Evolutionary conservation across 805 yeast species (phyloP).

Genomic region (Nakazawaea anatomiae): DNA sequence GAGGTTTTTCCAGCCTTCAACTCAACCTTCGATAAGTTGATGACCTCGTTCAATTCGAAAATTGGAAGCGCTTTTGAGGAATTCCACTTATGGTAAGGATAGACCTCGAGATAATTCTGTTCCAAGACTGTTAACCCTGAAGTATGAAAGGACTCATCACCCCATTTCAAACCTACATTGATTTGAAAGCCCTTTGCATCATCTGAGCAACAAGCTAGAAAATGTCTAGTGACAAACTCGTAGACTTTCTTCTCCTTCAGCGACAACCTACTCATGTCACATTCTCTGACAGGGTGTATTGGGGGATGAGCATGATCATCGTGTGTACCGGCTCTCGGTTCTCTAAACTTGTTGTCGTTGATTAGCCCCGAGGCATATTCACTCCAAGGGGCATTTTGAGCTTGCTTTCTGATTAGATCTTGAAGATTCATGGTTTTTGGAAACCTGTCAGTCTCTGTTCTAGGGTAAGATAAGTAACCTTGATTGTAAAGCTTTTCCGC

Average conservation of each 20-base stretch:
- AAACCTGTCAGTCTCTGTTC: slow-evolving; percentile 93
- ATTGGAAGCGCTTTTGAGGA: slow-evolving; percentile 58
- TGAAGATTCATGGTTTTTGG: slow-evolving; percentile 72
- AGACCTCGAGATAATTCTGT: slow-evolving; percentile 75
- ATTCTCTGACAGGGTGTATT: slow-evolving; percentile 75
- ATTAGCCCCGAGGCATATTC: slow-evolving; percentile 47
- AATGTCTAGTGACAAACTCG: slow-evolving; percentile 80
- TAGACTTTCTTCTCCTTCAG: slow-evolving; percentile 65
- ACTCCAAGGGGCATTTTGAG: slow-evolving; percentile 60
- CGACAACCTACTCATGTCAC: slow-evolving; percentile 22
- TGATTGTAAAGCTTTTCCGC: slow-evolving; percentile 85
- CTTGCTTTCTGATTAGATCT: slow-evolving; percentile 56
- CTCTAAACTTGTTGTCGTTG: slow-evolving; percentile 38
- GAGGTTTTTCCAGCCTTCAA: slow-evolving; percentile 71
- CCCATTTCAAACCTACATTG: slow-evolving; percentile 67
- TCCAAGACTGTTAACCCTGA: slow-evolving; percentile 72
- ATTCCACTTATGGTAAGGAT: slow-evolving; percentile 76
- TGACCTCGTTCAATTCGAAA: slow-evolving; percentile 49
- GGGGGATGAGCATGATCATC: slow-evolving; percentile 99
- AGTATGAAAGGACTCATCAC: slow-evolving; percentile 62
- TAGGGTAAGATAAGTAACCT: slow-evolving; percentile 90
- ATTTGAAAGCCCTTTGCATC: slow-evolving; percentile 81
- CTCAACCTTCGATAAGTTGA: slow-evolving; percentile 50
- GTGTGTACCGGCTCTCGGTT: slow-evolving; percentile 75
- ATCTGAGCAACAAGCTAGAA: slow-evolving; percentile 84